Evolutionary conservation across 2,329 filamentous ascomycete species (phyloP).

Genomic region (Reticulascus tulasneorum): DNA sequence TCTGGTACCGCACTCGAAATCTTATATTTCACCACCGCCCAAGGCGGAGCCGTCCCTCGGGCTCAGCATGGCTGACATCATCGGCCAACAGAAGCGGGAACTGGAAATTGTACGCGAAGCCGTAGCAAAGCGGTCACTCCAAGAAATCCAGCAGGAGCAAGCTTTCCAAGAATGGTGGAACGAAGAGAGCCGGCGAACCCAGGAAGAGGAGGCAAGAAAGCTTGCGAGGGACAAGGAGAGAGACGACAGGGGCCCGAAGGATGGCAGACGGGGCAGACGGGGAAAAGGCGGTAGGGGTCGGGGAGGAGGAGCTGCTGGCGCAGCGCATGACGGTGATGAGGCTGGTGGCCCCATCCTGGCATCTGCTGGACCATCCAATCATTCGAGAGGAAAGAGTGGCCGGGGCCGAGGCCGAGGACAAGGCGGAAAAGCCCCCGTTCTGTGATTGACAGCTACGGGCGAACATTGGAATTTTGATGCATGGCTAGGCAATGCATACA

Average conservation of each 20-base stretch:
- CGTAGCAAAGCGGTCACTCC: slow-evolving; percentile 78
- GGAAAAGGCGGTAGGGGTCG: slow-evolving; percentile 24
- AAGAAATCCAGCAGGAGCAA: slow-evolving; percentile 96
- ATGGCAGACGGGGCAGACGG: slow-evolving; percentile 10
- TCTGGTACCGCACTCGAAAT: slow-evolving; percentile 57
- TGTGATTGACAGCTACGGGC: no score
- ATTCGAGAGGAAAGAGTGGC: slow-evolving; percentile 4
- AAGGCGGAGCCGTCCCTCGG: slow-evolving; percentile 63
- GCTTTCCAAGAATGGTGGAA: slow-evolving; percentile 98
- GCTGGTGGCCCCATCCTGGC: slow-evolving; percentile 1
- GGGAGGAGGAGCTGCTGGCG: slow-evolving; percentile 18
- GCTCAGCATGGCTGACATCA: slow-evolving; percentile 81
- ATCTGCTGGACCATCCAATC: slow-evolving; percentile 1
- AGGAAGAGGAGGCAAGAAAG: slow-evolving; percentile 54
- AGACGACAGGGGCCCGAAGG: slow-evolving; percentile 27
- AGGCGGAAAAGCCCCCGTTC: slow-evolving; percentile 10
- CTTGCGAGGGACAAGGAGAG: slow-evolving; percentile 38
- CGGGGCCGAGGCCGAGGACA: slow-evolving; percentile 9
- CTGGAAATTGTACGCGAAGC: slow-evolving; percentile 80
- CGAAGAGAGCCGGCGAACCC: slow-evolving; percentile 70
- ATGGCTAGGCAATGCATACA: no score
- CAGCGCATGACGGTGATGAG: slow-evolving; percentile 1
- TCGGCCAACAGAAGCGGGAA: slow-evolving; percentile 79
- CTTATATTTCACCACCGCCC: slow-evolving; percentile 52
- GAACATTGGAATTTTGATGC: no score